Percentiles rank a stretch among this genome's conserved stretches.
Evolutionary conservation across 2,329 filamentous ascomycete species (phyloP).

Genomic region (Microdochium nivale): DNA sequence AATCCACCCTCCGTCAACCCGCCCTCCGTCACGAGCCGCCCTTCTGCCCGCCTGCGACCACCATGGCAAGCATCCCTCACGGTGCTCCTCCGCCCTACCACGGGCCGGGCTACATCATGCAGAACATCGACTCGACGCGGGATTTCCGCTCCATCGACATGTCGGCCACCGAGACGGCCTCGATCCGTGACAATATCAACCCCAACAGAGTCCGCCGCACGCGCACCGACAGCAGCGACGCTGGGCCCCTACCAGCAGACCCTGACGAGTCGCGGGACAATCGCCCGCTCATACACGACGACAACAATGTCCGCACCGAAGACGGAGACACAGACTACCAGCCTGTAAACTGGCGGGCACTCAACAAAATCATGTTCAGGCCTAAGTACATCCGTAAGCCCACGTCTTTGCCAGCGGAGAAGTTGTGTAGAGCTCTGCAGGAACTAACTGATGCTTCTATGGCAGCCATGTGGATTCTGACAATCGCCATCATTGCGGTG

Average conservation of each 20-base stretch:
- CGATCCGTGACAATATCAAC: not conserved
- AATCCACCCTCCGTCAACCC: not conserved
- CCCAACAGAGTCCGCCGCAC: not conserved
- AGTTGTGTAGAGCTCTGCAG: not conserved
- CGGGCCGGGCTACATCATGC: not conserved
- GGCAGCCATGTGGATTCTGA: constrained; percentile 16
- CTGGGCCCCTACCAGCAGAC: not conserved
- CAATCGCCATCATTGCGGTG: constrained; percentile 17
- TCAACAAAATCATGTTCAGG: constrained; percentile 17
- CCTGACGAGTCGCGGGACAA: not conserved
- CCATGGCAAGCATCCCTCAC: not conserved
- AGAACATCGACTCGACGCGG: not conserved
- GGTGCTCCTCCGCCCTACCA: not conserved
- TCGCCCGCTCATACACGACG: not conserved
- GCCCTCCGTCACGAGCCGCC: not conserved
- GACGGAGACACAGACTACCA: constrained; percentile 22
- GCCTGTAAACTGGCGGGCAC: constrained; percentile 21
- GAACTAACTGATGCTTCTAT: not conserved
- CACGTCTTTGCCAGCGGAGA: not conserved
- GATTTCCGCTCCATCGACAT: not conserved
- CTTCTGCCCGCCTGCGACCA: not conserved
- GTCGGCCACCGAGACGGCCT: not conserved
- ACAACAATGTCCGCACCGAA: not conserved
- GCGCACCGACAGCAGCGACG: not conserved
- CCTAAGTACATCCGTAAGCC: constrained; percentile 23